Evolutionary conservation across 1,139 yeast species (phyloP).

Genomic region (Saccharomyces hybrid): DNA sequence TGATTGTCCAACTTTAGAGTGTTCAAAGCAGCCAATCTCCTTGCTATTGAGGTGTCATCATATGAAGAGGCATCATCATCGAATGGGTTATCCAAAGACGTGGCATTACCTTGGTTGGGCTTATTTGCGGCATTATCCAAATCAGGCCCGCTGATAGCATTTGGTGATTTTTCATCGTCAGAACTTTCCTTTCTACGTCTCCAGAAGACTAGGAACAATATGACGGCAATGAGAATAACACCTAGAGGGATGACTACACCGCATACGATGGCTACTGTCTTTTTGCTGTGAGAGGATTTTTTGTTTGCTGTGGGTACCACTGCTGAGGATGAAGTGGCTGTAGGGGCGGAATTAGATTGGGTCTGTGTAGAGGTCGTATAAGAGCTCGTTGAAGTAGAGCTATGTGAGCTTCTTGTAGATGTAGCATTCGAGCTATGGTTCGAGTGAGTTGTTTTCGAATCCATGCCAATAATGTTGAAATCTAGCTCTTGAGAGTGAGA

Average conservation of each 20-base stretch:
- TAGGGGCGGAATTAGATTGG: constrained; percentile 25
- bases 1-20: constrained; percentile 45
- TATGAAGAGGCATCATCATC: constrained; percentile 25
- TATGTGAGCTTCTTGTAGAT: constrained; percentile 3
- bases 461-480: constrained; percentile 53
- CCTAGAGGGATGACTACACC: constrained; percentile 78
- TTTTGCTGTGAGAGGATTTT: constrained; percentile 13
- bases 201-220: constrained; percentile 55
- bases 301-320: constrained; percentile 22
- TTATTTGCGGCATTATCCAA: constrained; percentile 38
- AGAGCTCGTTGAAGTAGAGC: constrained; percentile 5
- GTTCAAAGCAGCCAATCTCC: constrained; percentile 43
- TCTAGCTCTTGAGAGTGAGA: constrained; percentile 39
- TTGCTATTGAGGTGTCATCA: constrained; percentile 34
- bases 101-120: constrained; percentile 29
- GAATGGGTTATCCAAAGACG: constrained; percentile 29
- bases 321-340: constrained; percentile 28
- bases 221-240: constrained; percentile 40
- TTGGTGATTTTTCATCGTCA: constrained; percentile 23
- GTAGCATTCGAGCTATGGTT: not conserved
- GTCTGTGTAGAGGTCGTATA: too few species aligned
- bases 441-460: constrained; percentile 22
- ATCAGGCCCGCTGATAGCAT: constrained; percentile 31
- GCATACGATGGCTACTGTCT: constrained; percentile 69
- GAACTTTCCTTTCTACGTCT: constrained; percentile 39